Conservation (phyloP, 1,139 yeast genomes). For the Pneumocystis jirovecii region DNA sequence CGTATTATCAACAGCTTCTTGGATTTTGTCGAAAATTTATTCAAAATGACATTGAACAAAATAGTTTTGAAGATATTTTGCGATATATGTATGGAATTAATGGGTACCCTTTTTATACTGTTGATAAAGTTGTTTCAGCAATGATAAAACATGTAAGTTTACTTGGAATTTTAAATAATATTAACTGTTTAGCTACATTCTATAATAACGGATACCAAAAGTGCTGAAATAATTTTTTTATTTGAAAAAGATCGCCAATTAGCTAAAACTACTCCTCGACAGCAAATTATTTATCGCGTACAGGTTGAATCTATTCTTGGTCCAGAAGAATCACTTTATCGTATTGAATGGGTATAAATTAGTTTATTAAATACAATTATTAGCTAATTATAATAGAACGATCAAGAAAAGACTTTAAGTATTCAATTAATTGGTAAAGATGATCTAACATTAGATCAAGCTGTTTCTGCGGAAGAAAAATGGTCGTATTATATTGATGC, state of each 20-base stretch:
- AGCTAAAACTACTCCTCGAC: slow-evolving; percentile 47
- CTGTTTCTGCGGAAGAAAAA: slow-evolving; percentile 56
- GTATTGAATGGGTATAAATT: slow-evolving; percentile 42
- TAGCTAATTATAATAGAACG: slow-evolving; percentile 23
- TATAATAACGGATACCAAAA: slow-evolving; percentile 63
- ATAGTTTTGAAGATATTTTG: slow-evolving; percentile 86
- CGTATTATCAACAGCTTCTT: slow-evolving; percentile 51
- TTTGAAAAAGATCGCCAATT: slow-evolving; percentile 67
- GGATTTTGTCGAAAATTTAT: slow-evolving; percentile 59
- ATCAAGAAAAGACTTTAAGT: slow-evolving; percentile 37
- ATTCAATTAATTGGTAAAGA: slow-evolving; percentile 78
- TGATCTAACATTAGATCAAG: slow-evolving; percentile 71
- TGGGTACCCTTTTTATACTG: slow-evolving; percentile 82
- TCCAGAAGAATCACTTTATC: slow-evolving; percentile 81
- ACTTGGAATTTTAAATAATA: slow-evolving; percentile 4
- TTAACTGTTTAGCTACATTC: slow-evolving; percentile 35
- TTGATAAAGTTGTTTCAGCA: slow-evolving; percentile 84
- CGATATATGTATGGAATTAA: slow-evolving; percentile 90
- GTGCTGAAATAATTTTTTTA: slow-evolving; percentile 63
- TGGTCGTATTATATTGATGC: slow-evolving; percentile 92
- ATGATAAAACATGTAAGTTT: slow-evolving; percentile 50
- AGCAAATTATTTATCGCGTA: slow-evolving; percentile 81
- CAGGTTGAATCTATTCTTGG: slow-evolving; percentile 71
- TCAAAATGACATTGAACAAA: slow-evolving; percentile 86
- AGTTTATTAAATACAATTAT: neutral